These are phyloP conservation scores for Globisporangium carolinianum DNA, from an alignment of 352 stramenopile genomes.

Conservation along the genomic window DNA sequence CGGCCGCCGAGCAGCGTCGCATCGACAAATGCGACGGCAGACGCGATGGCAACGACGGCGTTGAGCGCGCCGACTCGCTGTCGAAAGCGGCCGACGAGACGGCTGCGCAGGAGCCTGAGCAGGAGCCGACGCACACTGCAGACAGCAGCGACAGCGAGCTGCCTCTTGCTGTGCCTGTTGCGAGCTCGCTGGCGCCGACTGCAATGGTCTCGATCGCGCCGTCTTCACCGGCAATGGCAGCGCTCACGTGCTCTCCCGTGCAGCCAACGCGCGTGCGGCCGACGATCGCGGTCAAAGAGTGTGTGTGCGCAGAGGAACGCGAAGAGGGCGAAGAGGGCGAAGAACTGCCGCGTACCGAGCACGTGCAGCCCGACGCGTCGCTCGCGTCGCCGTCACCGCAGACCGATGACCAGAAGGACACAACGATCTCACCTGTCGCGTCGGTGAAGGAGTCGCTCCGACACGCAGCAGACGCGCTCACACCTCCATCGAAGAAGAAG, in stretches of 20 bases:
- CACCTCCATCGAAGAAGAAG: neutral
- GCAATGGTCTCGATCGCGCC: neutral
- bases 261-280: neutral
- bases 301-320: conserved; percentile 2
- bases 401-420: conserved; percentile 12
- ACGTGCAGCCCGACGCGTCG: neutral
- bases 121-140: conserved; percentile 8
- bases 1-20: neutral
- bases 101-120: conserved; percentile 1
- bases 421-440: conserved; percentile 13
- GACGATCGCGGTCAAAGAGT: conserved; percentile 5
- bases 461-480: neutral
- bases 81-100: neutral
- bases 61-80: neutral
- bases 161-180: neutral
- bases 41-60: neutral
- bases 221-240: no score
- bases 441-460: conserved; percentile 13
- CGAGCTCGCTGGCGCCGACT: neutral
- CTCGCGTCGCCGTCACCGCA: conserved; percentile 2
- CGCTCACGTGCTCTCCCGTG: neutral
- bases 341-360: neutral
- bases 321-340: neutral
- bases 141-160: neutral
- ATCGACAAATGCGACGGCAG: neutral